Evolutionary conservation across 179 eudicot genomes (phyloP).

Genomic region (Gypsophila paniculata): DNA sequence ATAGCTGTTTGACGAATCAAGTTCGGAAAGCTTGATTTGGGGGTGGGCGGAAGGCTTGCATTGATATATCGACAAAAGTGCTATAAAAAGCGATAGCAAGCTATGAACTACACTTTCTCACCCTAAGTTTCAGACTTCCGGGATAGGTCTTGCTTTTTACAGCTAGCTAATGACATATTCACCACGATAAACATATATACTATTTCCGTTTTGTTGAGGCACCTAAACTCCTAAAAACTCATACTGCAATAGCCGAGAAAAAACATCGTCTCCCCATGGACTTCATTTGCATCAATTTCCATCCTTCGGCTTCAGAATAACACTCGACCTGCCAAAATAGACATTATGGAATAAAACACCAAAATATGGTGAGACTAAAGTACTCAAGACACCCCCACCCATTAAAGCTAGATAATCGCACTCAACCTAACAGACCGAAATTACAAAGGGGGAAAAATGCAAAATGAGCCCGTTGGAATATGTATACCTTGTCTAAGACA

Average conservation of each 20-base stretch:
- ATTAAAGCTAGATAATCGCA: not conserved
- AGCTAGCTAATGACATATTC: not conserved
- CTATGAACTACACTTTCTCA: not conserved
- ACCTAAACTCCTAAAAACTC: not conserved
- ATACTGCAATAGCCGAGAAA: slow-evolving; percentile 46
- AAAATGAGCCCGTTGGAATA: too few species aligned
- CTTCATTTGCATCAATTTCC: slow-evolving; percentile 43
- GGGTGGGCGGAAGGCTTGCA: not conserved
- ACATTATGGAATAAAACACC: not conserved
- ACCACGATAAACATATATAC: not conserved
- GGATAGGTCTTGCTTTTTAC: not conserved
- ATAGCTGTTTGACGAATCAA: not conserved
- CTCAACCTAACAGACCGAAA: not conserved
- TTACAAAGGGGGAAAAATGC: not conserved
- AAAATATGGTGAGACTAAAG: not conserved
- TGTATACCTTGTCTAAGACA: slow-evolving; percentile 43
- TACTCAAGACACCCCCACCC: not conserved
- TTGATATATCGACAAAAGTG: not conserved
- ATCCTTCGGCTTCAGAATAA: slow-evolving; percentile 57
- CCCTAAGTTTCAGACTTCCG: not conserved
- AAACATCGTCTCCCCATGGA: slow-evolving; percentile 56
- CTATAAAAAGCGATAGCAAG: not conserved
- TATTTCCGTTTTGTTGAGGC: not conserved
- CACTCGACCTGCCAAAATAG: slow-evolving; percentile 49
- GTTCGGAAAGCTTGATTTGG: not conserved